Evolutionary conservation across 495 filamentous ascomycete species (phyloP), one percentile per base, ranked within the genome.

Genomic region (Thermothielavioides terrestris): DNA sequence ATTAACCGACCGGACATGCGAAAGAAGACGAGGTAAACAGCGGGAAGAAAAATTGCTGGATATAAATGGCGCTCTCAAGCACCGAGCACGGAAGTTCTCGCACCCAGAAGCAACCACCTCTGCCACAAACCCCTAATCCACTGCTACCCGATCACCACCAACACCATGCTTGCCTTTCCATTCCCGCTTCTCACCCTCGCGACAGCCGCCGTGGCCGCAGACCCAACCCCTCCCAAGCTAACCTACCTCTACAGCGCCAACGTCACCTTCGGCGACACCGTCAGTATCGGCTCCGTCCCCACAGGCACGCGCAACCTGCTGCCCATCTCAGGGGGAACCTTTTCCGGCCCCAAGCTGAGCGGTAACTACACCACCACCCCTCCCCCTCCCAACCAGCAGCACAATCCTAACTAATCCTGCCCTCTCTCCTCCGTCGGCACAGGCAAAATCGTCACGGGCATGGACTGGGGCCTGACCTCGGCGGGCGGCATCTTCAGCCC

Each of bases 381-480:
- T 9, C 14, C 35, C 46, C 45, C 3, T 4, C 31, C n/a, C 18
- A 41, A 1, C 8, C 27, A 5, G 15, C 18, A n/a, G 3, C 23
- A 12, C 17, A 34, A 9, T 39, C 17, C 12, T 36, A 9, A 10
- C 23, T 31, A 46, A 44, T n/a, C n/a, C n/a, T n/a, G n/a, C n/a
- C n/a, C n/a, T n/a, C n/a, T n/a, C n/a, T 14, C 11, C 31, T 12
- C 31, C 31, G 4, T 42, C 40, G 21, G 18, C 17, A 21, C 41
- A 60, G 57, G 54, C 25, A 60, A 49, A 18, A 44, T 60, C 17
- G 44, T 42, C 18, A 45, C 22, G 7, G 58, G 58, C 31, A 38
- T 60, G 2, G 54, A 60, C 54, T 60, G 58, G 54, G 58, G 58
- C 26, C 49, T 60, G 22, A 60, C 58, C 5, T 50, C 54, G 31